Conservation (phyloP, 306 rosid genomes). For the Prunus armeniaca region DNA sequence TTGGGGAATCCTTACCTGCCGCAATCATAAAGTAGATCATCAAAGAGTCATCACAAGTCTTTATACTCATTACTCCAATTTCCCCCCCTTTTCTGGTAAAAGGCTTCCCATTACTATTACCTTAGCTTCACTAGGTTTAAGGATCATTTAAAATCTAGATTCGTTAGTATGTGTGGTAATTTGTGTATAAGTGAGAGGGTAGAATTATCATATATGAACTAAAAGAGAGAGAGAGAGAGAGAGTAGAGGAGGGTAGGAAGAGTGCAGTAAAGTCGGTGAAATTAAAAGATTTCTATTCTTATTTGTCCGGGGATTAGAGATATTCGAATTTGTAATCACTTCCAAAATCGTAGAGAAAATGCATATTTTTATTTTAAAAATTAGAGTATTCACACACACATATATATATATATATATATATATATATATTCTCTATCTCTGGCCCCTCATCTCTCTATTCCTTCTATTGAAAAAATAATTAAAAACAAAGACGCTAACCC, state of each 20-base stretch:
- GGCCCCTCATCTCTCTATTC: not conserved
- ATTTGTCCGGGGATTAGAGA: too few species aligned
- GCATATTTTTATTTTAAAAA: not conserved
- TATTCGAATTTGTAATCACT: too few species aligned
- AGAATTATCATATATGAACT: not conserved
- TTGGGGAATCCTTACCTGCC: slow-evolving; percentile 35
- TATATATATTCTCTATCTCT: not conserved
- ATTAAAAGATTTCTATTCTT: not conserved
- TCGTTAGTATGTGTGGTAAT: not conserved
- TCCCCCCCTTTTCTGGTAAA: not conserved
- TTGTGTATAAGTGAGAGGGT: not conserved
- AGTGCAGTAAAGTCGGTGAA: not conserved
- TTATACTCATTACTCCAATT: slow-evolving; percentile 10
- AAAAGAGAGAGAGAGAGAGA: not conserved
- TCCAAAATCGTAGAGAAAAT: not conserved
- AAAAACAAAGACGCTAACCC: too few species aligned
- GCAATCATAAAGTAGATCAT: slow-evolving; percentile 21
- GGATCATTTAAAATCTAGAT: not conserved
- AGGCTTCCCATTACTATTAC: not conserved
- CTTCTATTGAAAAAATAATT: too few species aligned
- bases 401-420: not conserved
- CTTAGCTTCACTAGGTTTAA: not conserved
- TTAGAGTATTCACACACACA: not conserved
- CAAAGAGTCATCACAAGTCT: not conserved
- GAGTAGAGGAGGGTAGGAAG: not conserved